A percentile compares a stretch with the other conserved stretches of the same genome.
phyloP scores from a whole-genome alignment of 2,329 filamentous ascomycete species.

The Fusarium denticulatum region DNA sequence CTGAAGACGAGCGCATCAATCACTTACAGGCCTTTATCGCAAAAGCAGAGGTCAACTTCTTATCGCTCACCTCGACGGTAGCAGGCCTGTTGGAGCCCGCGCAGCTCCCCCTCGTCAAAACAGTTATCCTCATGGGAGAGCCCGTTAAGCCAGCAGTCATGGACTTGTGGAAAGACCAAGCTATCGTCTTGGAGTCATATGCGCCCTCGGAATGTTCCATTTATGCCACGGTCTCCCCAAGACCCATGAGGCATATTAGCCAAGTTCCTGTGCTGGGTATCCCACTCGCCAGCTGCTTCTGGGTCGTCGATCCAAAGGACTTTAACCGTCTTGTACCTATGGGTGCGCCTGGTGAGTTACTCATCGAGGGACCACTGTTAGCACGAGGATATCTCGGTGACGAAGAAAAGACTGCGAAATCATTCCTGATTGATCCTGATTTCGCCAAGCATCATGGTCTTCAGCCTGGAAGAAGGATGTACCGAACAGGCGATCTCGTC shows the following conservation, averaged over 20 bases:
- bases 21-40: neutral
- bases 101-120: neutral
- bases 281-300: neutral
- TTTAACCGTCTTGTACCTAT: neutral
- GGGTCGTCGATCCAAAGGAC: neutral
- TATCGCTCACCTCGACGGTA: neutral
- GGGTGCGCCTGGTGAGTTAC: neutral
- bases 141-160: slow-evolving; percentile 1
- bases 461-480: neutral
- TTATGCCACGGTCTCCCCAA: neutral
- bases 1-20: slow-evolving; percentile 2
- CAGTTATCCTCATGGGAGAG: neutral
- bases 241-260: neutral
- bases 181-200: neutral
- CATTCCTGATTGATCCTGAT: neutral
- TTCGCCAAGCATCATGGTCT: slow-evolving; percentile 1
- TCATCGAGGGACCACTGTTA: neutral
- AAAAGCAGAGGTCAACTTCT: neutral
- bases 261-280: neutral
- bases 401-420: neutral
- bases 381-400: neutral
- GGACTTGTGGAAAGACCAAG: slow-evolving; percentile 1
- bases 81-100: neutral
- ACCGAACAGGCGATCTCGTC: neutral
- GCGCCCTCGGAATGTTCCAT: neutral